Evolutionary conservation across 2,329 filamentous ascomycete species (phyloP), one percentile per base, ranked within the genome.

Genomic region (Claviceps sp.): DNA sequence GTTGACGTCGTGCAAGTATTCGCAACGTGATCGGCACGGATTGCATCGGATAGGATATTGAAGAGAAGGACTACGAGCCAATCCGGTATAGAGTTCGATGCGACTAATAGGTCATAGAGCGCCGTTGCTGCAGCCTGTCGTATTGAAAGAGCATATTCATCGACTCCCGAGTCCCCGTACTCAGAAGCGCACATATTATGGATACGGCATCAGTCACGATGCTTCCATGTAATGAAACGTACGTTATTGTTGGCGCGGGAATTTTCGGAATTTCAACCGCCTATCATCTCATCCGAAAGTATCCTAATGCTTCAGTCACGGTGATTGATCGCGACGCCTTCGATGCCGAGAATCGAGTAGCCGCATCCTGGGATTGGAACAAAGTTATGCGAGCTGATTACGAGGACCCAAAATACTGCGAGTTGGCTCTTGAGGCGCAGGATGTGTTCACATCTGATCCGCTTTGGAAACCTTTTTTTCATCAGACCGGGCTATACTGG

Each of bases 301-400:
- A 77, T 58, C 71, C 75, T 18, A 60, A 71, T 37, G 73, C 74
- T 1, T 67, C 66, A 2, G 69, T 84, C 50, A 79, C 73, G 1
- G 63, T 85, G 2, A 67, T 85, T 26, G 81, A 85, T 65, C 74
- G 78, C 14, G 70, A 76, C 53, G 68, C 72, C 2, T 72, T 67
- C 46, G 73, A 77, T 24, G 74, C 74, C 1, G 66, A 70, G 0
- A 65, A 61, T 50, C 67, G 69, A 3, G 67, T 73, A 24, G 82
- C 81, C 37, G 84, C 84, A 0, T 86, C 84, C 0, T 84, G 79
- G 71, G 84, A 88, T 67, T 81, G 82, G 75, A 86, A 85, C 69
- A 86, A 86, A 65, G 81, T 85, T 30, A 74, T 86, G 16, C 79
- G 83, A 52, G 79, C 82, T 47, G 83, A 86, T 63, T 86, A 86